phyloP scores from a whole-genome alignment of 257 asterid genomes.

The Capsicum baccatum region DNA sequence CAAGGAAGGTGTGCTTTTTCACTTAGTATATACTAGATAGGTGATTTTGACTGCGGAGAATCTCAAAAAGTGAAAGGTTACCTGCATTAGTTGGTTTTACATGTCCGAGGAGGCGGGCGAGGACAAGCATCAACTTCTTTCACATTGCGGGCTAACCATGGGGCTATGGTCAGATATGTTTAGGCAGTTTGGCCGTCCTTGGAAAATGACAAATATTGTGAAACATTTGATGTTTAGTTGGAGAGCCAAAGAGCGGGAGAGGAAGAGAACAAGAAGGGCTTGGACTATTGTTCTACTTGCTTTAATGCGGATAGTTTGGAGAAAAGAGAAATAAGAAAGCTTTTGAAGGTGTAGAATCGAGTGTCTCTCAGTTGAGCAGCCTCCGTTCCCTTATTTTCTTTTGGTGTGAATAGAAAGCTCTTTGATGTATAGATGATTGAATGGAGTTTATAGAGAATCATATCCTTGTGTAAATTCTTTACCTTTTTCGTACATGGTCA shows the following conservation, averaged over 20 bases:
- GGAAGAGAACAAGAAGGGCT: conserved; percentile 1
- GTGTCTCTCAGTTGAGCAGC: background rate
- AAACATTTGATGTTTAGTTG: background rate
- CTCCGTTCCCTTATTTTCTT: background rate
- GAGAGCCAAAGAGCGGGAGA: background rate
- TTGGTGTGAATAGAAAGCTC: background rate
- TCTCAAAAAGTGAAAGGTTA: too few relatives aligned
- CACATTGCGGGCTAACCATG: too few relatives aligned
- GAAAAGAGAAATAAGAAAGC: conserved; percentile 2
- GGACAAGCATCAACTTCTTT: too few relatives aligned
- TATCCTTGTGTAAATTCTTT: background rate
- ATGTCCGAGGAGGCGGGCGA: too few relatives aligned
- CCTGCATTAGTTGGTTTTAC: too few relatives aligned
- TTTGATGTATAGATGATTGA: background rate
- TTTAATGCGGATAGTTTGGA: background rate
- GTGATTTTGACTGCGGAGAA: too few relatives aligned
- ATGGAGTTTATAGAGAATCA: background rate
- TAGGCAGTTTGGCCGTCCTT: background rate
- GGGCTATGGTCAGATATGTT: background rate
- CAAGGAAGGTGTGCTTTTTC: background rate
- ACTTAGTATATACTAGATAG: background rate
- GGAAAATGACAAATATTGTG: background rate
- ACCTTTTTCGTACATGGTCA: background rate
- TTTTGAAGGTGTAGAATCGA: conserved; percentile 6
- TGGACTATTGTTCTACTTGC: background rate